Base-by-base conservation (phyloP, 179 eudicot genomes). In the Gypsophila paniculata region DNA sequence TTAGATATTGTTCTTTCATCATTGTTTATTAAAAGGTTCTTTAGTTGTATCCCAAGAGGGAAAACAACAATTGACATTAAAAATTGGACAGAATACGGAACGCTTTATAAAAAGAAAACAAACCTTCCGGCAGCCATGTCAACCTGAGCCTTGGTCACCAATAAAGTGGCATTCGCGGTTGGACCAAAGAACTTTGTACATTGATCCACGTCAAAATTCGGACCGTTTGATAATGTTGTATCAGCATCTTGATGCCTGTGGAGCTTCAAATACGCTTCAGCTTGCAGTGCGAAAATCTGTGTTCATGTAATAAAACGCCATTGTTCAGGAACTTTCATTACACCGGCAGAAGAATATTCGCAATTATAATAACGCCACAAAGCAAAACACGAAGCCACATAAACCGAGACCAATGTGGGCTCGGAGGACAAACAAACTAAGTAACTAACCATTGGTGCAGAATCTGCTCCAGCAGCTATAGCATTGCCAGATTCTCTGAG, bases 81-180 rank as follows among this genome's bases (percentile, higher is more conserved):
- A 36, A 15, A 66, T 21, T 8, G 61, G 36, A 48, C 68, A 25
- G 26, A 63, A 70, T 70, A 22, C 9, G 23, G 46, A 11, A 49
- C 55, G 52, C 60, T 69, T 53, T 25, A 51, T 10, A 18, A 44
- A 3, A 12, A 58, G 29, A 12, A 68, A 26, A 76, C 81, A 69
- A 72, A 89, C 98, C 98, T 91, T 74, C 98, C 98, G 8, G 90
- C 85, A 62, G 79, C 85, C 86, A 91, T 70, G 74, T 89, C 86
- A 19, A 93, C 90, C 73, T 86, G 96, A 83, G 97, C 96, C 76
- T 81, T 84, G 68, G 89, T 81, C 42, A 88, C 76, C 68, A 89
- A 74, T 49, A 93, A 44, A 71, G 55, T 51, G 64, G 97, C 87
- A 72, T 75, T 77, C 13, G 78, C 86, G 42, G 79, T 78, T 12